Evolutionary conservation across 495 filamentous ascomycete species (phyloP).

Genomic region (Podospora appendiculata): DNA sequence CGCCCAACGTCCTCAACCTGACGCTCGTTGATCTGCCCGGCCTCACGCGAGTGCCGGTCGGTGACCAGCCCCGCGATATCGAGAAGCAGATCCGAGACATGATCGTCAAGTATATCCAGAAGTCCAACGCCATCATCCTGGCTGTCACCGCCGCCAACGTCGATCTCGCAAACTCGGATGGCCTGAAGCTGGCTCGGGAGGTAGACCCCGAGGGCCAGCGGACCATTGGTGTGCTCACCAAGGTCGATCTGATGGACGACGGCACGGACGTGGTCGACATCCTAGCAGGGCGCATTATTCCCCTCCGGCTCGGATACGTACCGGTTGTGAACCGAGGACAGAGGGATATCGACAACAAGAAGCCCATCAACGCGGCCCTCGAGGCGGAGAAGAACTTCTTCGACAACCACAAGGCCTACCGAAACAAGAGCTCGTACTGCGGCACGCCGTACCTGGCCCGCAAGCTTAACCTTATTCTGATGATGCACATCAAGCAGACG

Average conservation of each 20-base stretch:
- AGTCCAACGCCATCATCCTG: conserved; percentile 95
- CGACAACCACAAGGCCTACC: conserved; percentile 96
- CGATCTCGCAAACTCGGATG: conserved; percentile 97
- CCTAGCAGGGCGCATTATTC: conserved; percentile 95
- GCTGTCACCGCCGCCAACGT: conserved; percentile 95
- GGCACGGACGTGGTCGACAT: conserved; percentile 99
- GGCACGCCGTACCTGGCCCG: conserved; percentile 94
- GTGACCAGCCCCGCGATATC: conserved; percentile 97
- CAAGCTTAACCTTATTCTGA: conserved; percentile 96
- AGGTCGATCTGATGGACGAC: conserved; percentile 99
- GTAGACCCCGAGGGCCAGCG: conserved; percentile 97
- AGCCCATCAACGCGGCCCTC: conserved; percentile 83
- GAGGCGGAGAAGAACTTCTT: conserved; percentile 97
- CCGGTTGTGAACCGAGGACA: conserved; percentile 99
- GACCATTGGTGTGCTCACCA: conserved; percentile 97
- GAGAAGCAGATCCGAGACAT: conserved; percentile 96
- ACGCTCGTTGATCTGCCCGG: conserved; percentile 97
- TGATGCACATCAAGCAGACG: conserved; percentile 99
- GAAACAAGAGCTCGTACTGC: conserved; percentile 97
- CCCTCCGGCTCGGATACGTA: conserved; percentile 90
- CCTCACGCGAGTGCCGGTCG: conserved; percentile 95
- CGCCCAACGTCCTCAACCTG: conserved; percentile 93
- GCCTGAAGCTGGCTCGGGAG: conserved; percentile 91
- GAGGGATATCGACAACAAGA: conserved; percentile 95
- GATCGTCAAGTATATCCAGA: conserved; percentile 97